A percentile compares a stretch with the other conserved stretches of the same genome.
Conservation (phyloP, 345 rosid species). For the Ceriops zippeliana region DNA sequence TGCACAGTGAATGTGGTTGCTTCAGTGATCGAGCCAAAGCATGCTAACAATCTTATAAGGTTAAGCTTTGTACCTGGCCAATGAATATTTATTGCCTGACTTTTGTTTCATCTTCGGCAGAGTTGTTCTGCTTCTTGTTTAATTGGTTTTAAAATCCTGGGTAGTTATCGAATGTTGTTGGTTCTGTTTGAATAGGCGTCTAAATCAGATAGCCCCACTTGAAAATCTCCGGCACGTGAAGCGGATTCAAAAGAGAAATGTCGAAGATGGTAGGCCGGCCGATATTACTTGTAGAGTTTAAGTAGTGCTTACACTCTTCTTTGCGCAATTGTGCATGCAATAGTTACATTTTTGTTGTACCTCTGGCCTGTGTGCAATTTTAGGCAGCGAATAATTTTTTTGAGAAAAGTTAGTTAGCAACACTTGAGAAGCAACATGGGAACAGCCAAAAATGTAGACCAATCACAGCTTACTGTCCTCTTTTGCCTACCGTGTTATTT, state of each 20-base stretch:
- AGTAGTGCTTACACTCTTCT: no score
- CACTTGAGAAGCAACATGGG: background rate
- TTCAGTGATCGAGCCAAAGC: conserved; percentile 57
- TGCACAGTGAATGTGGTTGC: conserved; percentile 60
- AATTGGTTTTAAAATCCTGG: no score
- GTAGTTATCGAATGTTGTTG: background rate
- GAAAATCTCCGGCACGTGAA: conserved; percentile 73
- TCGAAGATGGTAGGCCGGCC: conserved; percentile 35
- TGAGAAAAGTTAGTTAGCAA: background rate
- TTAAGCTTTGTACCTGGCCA: conserved; percentile 5
- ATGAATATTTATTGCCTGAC: background rate
- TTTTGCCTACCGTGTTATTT: no score
- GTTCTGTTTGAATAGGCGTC: conserved; percentile 38
- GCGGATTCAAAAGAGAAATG: conserved; percentile 52
- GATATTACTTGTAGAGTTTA: background rate
- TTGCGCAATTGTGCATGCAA: no score
- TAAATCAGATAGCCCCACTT: conserved; percentile 59
- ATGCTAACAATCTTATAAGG: conserved; percentile 64
- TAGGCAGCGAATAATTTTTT: background rate
- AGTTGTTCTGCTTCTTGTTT: no score
- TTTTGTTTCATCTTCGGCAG: no score
- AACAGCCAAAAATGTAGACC: no score
- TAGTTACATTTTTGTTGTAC: no score
- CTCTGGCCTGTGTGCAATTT: no score
- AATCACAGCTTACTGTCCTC: no score